phyloP scores from a whole-genome alignment of 2,329 filamentous ascomycete genomes.

The Macroventuria anomochaeta region DNA sequence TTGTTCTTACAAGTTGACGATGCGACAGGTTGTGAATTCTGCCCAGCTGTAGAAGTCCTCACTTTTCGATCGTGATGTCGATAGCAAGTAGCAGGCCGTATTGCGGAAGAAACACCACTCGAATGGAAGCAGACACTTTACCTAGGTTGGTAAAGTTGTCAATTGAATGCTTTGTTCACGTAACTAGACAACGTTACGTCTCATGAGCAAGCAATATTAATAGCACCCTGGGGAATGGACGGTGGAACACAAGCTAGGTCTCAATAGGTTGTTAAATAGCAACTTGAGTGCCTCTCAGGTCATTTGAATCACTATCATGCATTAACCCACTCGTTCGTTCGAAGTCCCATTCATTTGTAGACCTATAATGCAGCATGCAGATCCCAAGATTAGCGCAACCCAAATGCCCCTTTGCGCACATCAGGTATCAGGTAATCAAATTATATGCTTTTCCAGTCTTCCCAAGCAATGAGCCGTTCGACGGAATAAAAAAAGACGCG shows the following conservation, averaged over 20 bases:
- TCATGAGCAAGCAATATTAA: no score
- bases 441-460: constrained; percentile 37
- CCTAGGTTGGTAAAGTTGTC: no score
- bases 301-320: not conserved
- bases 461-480: constrained; percentile 20
- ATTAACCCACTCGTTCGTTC: not conserved
- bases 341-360: constrained; percentile 32
- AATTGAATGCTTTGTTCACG: no score
- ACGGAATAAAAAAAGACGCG: constrained; percentile 15
- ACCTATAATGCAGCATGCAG: constrained; percentile 46
- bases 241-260: not conserved
- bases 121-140: no score
- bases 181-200: no score
- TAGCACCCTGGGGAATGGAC: no score
- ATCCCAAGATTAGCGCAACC: constrained; percentile 20
- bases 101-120: not conserved
- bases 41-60: not conserved
- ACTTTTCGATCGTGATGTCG: not conserved
- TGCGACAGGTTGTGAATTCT: not conserved
- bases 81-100: not conserved
- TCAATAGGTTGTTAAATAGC: not conserved
- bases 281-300: not conserved
- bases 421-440: constrained; percentile 22
- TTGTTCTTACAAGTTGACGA: not conserved
- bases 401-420: constrained; percentile 18